Conservation (phyloP, 176 grass and related monocot species). For the Raddia guianensis region DNA sequence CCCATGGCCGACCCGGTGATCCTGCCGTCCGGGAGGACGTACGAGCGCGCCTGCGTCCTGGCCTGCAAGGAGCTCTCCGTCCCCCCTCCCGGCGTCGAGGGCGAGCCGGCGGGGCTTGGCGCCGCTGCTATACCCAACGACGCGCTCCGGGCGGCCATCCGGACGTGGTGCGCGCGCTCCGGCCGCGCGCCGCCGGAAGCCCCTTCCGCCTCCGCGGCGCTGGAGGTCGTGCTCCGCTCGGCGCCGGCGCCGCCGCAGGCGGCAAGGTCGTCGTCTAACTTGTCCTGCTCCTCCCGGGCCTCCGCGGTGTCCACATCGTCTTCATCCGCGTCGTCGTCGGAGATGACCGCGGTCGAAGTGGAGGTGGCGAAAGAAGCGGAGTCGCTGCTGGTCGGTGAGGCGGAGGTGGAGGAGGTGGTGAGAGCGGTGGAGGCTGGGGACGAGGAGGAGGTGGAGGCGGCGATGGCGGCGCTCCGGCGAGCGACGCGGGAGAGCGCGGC, state of each 20-base stretch:
- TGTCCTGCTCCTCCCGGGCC: slow-evolving; percentile 20
- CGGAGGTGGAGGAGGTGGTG: slow-evolving; percentile 38
- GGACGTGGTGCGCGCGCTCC: slow-evolving; percentile 52
- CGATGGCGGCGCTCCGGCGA: slow-evolving; percentile 44
- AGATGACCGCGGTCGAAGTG: slow-evolving; percentile 15
- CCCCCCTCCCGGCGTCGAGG: slow-evolving; percentile 8
- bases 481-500: slow-evolving; percentile 54
- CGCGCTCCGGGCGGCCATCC: slow-evolving; percentile 53
- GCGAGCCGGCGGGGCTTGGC: too few relatives aligned
- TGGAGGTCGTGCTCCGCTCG: slow-evolving; percentile 37
- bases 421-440: slow-evolving; percentile 39
- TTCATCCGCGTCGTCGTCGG: slow-evolving; percentile 26
- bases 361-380: background rate
- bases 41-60: slow-evolving; percentile 57
- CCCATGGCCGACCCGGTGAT: slow-evolving; percentile 76
- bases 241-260: background rate
- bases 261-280: slow-evolving; percentile 14
- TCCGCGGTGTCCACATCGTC: slow-evolving; percentile 5
- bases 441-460: slow-evolving; percentile 41
- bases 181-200: slow-evolving; percentile 12
- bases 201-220: slow-evolving; percentile 23
- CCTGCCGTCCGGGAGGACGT: slow-evolving; percentile 57
- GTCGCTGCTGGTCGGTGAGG: background rate
- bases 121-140: slow-evolving; percentile 57
- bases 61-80: slow-evolving; percentile 57